Evolutionary conservation across 2,329 filamentous ascomycete species (phyloP).

Genomic region (Cordyceps fumosorosea): DNA sequence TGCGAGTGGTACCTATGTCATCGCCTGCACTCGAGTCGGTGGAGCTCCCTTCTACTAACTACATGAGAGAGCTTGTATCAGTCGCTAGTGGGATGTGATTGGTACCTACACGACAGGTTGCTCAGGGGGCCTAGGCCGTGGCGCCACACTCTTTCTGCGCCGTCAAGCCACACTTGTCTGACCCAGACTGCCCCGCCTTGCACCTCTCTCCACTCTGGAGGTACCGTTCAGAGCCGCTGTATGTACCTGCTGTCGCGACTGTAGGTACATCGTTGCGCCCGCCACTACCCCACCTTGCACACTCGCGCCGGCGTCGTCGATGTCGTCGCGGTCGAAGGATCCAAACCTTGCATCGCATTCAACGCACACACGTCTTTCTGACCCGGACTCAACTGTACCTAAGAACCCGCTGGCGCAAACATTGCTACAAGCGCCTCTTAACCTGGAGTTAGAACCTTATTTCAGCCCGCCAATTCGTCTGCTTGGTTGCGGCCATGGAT

Average conservation of each 20-base stretch:
- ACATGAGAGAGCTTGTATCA: neutral
- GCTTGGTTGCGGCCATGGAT: conserved; percentile 7
- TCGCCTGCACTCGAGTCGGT: conserved; percentile 7
- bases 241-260: neutral
- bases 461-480: neutral
- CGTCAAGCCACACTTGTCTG: conserved; percentile 1
- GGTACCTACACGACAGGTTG: neutral
- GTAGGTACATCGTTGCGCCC: neutral
- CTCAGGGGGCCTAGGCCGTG: neutral
- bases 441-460: neutral
- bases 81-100: neutral
- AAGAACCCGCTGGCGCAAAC: neutral
- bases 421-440: neutral
- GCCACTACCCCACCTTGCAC: conserved; percentile 6
- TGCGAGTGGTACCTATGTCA: neutral
- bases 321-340: neutral
- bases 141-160: neutral
- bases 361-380: neutral
- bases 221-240: neutral
- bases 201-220: neutral
- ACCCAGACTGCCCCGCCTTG: neutral
- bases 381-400: neutral
- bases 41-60: neutral
- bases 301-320: neutral
- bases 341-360: neutral